Evolutionary conservation across 2,329 filamentous ascomycete species (phyloP).

Genomic region (Pseudogymnoascus sp.): DNA sequence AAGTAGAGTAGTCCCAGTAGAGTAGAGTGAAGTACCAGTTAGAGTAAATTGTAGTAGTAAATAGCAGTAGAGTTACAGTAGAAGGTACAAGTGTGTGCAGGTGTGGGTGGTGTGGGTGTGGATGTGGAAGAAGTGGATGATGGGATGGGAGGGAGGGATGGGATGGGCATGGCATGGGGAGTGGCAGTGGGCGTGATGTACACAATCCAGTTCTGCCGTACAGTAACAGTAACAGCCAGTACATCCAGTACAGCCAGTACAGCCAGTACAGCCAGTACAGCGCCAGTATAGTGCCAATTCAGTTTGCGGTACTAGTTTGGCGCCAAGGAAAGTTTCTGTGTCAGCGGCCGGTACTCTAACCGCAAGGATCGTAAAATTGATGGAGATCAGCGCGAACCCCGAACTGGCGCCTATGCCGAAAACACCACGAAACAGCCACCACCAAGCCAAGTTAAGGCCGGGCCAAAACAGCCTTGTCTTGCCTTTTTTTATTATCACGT

Average conservation of each 20-base stretch:
- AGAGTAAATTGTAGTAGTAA: not conserved
- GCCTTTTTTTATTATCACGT: not conserved
- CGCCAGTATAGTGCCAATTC: not conserved
- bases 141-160: not conserved
- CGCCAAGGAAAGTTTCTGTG: not conserved
- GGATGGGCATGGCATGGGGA: not conserved
- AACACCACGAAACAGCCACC: not conserved
- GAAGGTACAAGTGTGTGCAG: not conserved
- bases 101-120: not conserved
- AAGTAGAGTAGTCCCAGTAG: too few relatives aligned
- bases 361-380: not conserved
- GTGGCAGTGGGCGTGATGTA: not conserved
- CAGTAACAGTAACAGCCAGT: too few relatives aligned
- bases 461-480: not conserved
- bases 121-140: not conserved
- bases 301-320: not conserved
- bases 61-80: not conserved
- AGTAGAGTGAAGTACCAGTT: not conserved
- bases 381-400: not conserved
- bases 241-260: too few relatives aligned
- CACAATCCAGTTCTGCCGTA: not conserved
- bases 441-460: not conserved
- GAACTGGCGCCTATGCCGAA: not conserved
- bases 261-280: not conserved
- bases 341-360: not conserved